Percentiles rank a stretch among this genome's conserved stretches.
These are phyloP conservation scores for Setomelanomma holmii DNA, from an alignment of 2,329 filamentous ascomycete genomes.

Conservation along the genomic window DNA sequence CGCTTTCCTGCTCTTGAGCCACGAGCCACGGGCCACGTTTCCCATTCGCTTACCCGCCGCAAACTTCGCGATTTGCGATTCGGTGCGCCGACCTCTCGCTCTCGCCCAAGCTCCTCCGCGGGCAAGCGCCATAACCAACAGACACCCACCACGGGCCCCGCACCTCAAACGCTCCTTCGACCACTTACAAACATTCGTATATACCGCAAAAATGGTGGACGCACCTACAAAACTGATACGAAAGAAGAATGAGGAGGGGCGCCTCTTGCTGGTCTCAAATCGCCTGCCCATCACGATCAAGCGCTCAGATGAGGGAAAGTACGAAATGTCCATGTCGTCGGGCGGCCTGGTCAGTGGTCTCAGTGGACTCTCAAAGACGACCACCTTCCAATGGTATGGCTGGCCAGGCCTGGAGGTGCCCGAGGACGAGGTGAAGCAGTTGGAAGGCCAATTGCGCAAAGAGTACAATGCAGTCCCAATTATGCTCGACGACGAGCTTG, in stretches of 20 bases:
- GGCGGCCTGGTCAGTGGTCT: slow-evolving; percentile 93
- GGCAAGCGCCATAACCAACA: not conserved
- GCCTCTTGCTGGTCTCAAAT: slow-evolving; percentile 88
- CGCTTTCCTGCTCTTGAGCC: not conserved
- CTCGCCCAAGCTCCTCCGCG: not conserved
- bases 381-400: slow-evolving; percentile 97
- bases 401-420: slow-evolving; percentile 95
- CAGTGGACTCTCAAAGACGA: slow-evolving; percentile 88
- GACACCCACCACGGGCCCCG: not conserved
- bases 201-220: slow-evolving; percentile 30
- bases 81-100: not conserved
- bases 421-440: slow-evolving; percentile 75
- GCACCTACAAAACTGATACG: slow-evolving; percentile 39
- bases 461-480: slow-evolving; percentile 91
- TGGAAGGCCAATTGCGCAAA: slow-evolving; percentile 80
- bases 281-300: slow-evolving; percentile 97
- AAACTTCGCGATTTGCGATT: not conserved
- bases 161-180: slow-evolving; percentile 7
- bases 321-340: slow-evolving; percentile 95
- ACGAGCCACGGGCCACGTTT: not conserved
- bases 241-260: slow-evolving; percentile 45
- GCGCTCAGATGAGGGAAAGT: slow-evolving; percentile 87
- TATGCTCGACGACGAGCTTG: slow-evolving; percentile 91
- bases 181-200: slow-evolving; percentile 3
- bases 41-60: slow-evolving; percentile 5